Base-by-base conservation (phyloP, 306 rosid genomes). In the Mimosa pudica region DNA sequence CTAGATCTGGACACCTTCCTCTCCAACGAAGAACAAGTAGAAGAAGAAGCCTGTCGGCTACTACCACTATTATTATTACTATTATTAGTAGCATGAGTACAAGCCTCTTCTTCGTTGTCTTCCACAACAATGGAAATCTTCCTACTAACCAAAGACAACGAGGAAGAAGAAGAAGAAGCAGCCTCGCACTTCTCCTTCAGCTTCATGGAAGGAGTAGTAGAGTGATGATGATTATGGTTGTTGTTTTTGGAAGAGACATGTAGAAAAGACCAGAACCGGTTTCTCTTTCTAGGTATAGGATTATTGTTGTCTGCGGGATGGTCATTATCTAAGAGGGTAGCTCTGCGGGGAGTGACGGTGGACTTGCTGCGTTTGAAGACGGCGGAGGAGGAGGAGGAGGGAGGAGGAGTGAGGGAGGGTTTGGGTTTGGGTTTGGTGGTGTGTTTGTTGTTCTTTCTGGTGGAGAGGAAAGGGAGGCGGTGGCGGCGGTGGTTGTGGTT, bases 1-100 rank as follows among this genome's bases (percentile, higher is more conserved):
- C 97, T 89, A 69, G 99, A 96, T 89, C 99, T 86, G 45, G 96
- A 96, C 47, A 93, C 97, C 77, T 96, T 96, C 3, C 98, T 90
- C 61, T 90, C 98, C 32, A 91, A 89, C 3, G 98, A 92, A 12
- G 96, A 86, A 24, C 30, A 24, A 24, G 30, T 24, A 44, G 80
- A 52, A 8, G 73, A 42, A 14, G 42, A 68, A 30, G 42, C 12
- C 12, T 32, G 68, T 8, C 38, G 42, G 68, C 68, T 62, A 62
- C 2, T 32, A 38, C 5, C 1, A 38, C 1, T 38, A 38, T 38
- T 38, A 38, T 38, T 38, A 38, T 5, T 38, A 38, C 5, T 38
- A 38, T 38, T 3, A 38, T 38, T 38, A 24, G 30, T 24, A 24
- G 30, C 30, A 38, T 38, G 42, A 24, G 30, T 24, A 13, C 42